Evolutionary conservation across 106 monocot species (phyloP).

Genomic region (Dactylorhiza incarnata): DNA sequence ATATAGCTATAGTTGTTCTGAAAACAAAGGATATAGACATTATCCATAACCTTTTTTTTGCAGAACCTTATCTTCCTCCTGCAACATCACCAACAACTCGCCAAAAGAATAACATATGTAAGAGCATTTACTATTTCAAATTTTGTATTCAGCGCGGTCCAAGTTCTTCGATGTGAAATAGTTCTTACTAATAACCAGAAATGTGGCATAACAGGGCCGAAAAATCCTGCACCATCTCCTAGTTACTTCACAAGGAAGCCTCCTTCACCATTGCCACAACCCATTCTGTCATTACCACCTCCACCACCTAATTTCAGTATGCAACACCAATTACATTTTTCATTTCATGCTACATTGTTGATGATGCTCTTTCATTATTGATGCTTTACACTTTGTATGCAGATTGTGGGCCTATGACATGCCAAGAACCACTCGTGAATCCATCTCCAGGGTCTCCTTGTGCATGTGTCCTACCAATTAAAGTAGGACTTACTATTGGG

Average conservation of each 20-base stretch:
- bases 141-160: not conserved
- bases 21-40: not conserved
- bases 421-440: slow-evolving; percentile 57
- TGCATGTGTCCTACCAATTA: slow-evolving; percentile 76
- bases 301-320: slow-evolving; percentile 10
- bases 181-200: not conserved
- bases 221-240: slow-evolving; percentile 39
- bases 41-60: slow-evolving; percentile 5
- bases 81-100: slow-evolving; percentile 20
- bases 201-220: slow-evolving; percentile 31
- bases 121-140: not conserved
- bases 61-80: slow-evolving; percentile 32
- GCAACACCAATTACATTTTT: not conserved
- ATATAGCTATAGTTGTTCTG: not conserved
- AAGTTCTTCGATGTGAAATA: slow-evolving; percentile 1
- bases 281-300: slow-evolving; percentile 5
- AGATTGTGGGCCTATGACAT: slow-evolving; percentile 57
- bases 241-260: slow-evolving; percentile 14
- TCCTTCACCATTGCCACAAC: slow-evolving; percentile 27
- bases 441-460: slow-evolving; percentile 66
- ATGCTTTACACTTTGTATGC: slow-evolving; percentile 23
- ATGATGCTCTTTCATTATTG: not conserved
- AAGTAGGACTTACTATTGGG: slow-evolving; percentile 55
- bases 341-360: not conserved
- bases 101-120: slow-evolving; percentile 19